Evolutionary conservation across 2,329 filamentous ascomycete species (phyloP).

Genomic region (Aphanocladium album): DNA sequence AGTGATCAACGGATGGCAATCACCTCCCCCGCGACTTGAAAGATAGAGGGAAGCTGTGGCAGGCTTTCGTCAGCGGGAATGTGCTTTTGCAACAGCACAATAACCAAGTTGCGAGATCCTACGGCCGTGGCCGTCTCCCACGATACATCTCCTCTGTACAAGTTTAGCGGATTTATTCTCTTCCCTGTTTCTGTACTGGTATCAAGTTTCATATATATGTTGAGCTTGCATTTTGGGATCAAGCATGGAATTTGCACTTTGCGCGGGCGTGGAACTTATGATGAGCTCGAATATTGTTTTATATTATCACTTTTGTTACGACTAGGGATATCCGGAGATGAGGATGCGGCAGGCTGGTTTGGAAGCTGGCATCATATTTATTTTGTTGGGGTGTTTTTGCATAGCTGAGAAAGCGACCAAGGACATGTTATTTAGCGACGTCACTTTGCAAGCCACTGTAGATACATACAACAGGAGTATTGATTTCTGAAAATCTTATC

Average conservation of each 20-base stretch:
- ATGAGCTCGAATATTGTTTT: constrained; percentile 12
- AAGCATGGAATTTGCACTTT: constrained; percentile 8
- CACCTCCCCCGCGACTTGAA: constrained; percentile 28
- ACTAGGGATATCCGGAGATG: constrained; percentile 1
- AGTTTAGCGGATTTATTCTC: constrained; percentile 9
- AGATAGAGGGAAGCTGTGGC: constrained; percentile 19
- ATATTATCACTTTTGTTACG: constrained; percentile 7
- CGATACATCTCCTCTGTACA: constrained; percentile 8
- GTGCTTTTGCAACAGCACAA: constrained; percentile 11
- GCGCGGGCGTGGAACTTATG: constrained; percentile 6
- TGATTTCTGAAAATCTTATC: not conserved
- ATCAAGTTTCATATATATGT: constrained; percentile 9
- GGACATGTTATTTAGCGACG: constrained; percentile 12
- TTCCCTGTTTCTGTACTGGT: constrained; percentile 8
- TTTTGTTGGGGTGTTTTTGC: constrained; percentile 12
- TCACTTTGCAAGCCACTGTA: constrained; percentile 12
- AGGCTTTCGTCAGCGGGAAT: not conserved
- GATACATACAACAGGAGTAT: not conserved
- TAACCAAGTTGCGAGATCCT: not conserved
- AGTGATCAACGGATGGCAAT: constrained; percentile 78
- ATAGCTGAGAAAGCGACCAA: constrained; percentile 10
- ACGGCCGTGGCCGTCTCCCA: constrained; percentile 10
- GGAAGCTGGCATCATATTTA: constrained; percentile 6
- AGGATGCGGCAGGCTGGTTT: not conserved
- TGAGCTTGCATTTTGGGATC: constrained; percentile 6